Evolutionary conservation across 192 early-diverging fungal species (phyloP).

Genomic region (Entomortierella beljakovae): DNA sequence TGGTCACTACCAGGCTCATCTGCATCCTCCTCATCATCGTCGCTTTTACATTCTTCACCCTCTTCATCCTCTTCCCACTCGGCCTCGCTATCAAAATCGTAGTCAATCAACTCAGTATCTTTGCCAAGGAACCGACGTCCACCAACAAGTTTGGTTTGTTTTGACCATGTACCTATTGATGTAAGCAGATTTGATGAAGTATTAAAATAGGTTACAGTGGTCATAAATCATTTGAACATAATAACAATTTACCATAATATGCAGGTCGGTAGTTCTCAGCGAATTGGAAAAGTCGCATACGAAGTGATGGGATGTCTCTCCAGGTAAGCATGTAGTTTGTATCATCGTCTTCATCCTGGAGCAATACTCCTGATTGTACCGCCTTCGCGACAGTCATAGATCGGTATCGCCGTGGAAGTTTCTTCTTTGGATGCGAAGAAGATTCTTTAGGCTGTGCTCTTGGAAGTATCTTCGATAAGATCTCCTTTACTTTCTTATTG

Average conservation of each 20-base stretch:
- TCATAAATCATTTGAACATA: not conserved
- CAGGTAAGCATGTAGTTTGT: conserved; percentile 32
- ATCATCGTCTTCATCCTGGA: conserved; percentile 42
- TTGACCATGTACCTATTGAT: conserved; percentile 79
- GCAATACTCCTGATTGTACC: conserved; percentile 37
- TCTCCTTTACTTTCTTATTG: not conserved
- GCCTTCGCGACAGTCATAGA: conserved; percentile 28
- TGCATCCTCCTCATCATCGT: conserved; percentile 84
- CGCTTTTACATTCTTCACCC: conserved; percentile 86
- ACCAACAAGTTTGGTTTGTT: conserved; percentile 62
- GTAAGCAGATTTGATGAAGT: no score
- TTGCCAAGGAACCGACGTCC: conserved; percentile 71
- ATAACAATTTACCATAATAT: conserved; percentile 75
- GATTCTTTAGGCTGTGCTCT: not conserved
- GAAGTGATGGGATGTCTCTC: conserved; percentile 50
- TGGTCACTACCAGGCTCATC: conserved; percentile 63
- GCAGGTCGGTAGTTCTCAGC: conserved; percentile 76
- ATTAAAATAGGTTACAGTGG: not conserved
- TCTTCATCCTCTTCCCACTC: conserved; percentile 94
- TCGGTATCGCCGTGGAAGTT: conserved; percentile 16
- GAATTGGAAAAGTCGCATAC: conserved; percentile 79
- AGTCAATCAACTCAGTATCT: conserved; percentile 77
- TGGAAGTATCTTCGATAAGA: conserved; percentile 10
- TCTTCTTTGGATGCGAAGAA: conserved; percentile 30
- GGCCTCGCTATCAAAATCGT: conserved; percentile 89